Percentiles rank a stretch among this genome's conserved stretches.
Conservation (phyloP, 176 grass and related monocot species). For the Ensete ventricosum region DNA sequence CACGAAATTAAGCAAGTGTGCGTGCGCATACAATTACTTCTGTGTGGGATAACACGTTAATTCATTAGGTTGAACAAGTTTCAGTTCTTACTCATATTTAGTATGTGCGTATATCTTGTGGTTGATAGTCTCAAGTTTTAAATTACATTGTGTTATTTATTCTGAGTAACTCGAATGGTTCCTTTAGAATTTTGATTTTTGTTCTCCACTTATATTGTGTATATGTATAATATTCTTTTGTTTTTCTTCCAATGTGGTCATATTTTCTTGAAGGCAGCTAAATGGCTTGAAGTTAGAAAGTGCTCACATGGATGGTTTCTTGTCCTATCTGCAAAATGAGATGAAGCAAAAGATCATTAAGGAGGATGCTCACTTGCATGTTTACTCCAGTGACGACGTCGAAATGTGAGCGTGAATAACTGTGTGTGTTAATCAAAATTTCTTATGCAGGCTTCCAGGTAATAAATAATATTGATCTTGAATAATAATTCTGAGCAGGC, state of each 20-base stretch:
- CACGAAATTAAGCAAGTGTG: no score
- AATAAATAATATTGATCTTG: conserved; percentile 3
- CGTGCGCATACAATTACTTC: no score
- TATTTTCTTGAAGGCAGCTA: conserved; percentile 57
- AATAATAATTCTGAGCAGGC: conserved; percentile 49
- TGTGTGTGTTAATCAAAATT: not conserved
- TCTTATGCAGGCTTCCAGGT: conserved; percentile 1
- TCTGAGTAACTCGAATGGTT: not conserved
- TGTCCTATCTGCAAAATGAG: conserved; percentile 73
- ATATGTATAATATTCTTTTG: not conserved
- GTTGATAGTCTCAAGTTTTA: not conserved
- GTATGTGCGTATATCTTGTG: not conserved
- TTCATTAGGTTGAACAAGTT: no score
- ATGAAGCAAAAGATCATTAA: conserved; percentile 59
- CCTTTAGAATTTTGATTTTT: not conserved
- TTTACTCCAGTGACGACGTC: conserved; percentile 84
- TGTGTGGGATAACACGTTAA: no score
- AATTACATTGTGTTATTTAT: not conserved
- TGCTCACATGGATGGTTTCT: conserved; percentile 72
- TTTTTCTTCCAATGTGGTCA: not conserved
- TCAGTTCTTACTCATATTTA: no score
- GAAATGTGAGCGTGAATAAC: conserved; percentile 56
- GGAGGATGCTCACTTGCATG: conserved; percentile 65
- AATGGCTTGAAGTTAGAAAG: conserved; percentile 58
- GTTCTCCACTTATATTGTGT: not conserved